Evolutionary conservation across 2,329 filamentous ascomycete genomes (phyloP).

Genomic region (Fusarium mundagurra): DNA sequence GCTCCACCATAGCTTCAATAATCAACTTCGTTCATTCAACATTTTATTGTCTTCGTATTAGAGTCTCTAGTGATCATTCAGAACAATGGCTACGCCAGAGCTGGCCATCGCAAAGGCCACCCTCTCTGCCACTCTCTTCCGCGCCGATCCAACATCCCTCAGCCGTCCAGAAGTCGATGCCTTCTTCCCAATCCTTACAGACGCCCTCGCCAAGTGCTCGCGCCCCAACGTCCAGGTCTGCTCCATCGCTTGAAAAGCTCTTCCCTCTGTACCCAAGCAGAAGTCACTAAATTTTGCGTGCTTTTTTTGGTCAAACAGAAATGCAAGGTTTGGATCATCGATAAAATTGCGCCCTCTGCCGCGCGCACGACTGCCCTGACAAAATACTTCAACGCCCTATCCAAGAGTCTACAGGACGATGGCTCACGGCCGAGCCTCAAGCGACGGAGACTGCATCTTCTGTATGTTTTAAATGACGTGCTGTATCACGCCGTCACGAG

Average conservation of each 20-base stretch:
- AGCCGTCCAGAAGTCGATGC: slow-evolving; percentile 74
- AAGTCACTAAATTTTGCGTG: slow-evolving; percentile 43
- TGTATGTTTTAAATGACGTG: slow-evolving; percentile 83
- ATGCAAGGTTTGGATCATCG: slow-evolving; percentile 87
- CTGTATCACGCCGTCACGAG: slow-evolving; percentile 74
- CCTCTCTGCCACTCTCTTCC: slow-evolving; percentile 78
- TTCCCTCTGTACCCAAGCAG: slow-evolving; percentile 39
- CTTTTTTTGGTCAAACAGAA: slow-evolving; percentile 65
- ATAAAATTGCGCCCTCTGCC: slow-evolving; percentile 74
- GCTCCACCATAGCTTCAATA: slow-evolving; percentile 28
- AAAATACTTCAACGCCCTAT: slow-evolving; percentile 78
- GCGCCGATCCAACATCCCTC: slow-evolving; percentile 76
- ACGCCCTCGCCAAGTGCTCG: slow-evolving; percentile 76
- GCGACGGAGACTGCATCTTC: slow-evolving; percentile 76
- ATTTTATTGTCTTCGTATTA: background rate
- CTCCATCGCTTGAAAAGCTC: slow-evolving; percentile 48
- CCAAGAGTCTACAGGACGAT: slow-evolving; percentile 55
- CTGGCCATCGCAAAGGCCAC: slow-evolving; percentile 82
- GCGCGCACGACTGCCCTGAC: slow-evolving; percentile 73
- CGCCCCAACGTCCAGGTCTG: slow-evolving; percentile 90
- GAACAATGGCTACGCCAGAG: slow-evolving; percentile 72
- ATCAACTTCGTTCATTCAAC: slow-evolving; percentile 13
- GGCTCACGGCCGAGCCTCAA: slow-evolving; percentile 63
- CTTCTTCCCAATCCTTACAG: slow-evolving; percentile 73
- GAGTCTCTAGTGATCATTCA: background rate